These are phyloP conservation scores for Leishmania amazonensis DNA, from an alignment of 208 protist genomes.

Conservation along the genomic window DNA sequence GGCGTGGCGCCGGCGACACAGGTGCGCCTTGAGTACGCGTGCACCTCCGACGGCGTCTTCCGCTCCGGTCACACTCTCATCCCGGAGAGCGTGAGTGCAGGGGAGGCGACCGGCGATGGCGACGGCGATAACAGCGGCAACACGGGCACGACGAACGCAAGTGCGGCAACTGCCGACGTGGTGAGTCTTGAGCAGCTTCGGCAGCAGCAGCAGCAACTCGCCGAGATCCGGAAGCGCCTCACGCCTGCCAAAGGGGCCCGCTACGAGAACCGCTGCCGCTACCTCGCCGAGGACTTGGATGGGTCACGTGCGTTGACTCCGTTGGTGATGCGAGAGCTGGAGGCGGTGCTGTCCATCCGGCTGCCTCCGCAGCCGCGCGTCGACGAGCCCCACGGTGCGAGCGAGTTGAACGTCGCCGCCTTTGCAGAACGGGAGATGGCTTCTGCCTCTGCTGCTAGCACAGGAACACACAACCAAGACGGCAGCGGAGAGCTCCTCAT, in stretches of 20 bases:
- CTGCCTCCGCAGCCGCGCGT: not conserved
- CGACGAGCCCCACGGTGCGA: not conserved
- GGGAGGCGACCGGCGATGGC: not conserved
- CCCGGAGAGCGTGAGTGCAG: not conserved
- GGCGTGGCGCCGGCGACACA: constrained; percentile 18
- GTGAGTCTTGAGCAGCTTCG: not conserved
- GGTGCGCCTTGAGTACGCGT: constrained; percentile 34
- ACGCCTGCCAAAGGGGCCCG: constrained; percentile 17
- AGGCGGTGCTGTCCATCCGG: constrained; percentile 9
- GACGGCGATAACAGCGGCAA: not conserved
- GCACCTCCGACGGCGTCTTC: constrained; percentile 24
- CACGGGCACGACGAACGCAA: not conserved
- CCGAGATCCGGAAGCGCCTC: not conserved
- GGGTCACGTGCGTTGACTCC: constrained; percentile 21
- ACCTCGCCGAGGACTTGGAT: constrained; percentile 23
- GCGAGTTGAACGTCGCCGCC: not conserved
- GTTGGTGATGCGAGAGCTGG: constrained; percentile 9
- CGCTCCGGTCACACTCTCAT: constrained; percentile 28
- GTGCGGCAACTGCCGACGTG: not conserved
- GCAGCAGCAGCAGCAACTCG: not conserved
- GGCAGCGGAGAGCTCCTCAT: not conserved
- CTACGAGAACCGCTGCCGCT: constrained; percentile 14
- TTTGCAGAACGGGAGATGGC: not conserved
- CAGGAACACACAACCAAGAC: not conserved
- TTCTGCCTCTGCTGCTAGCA: not conserved